Evolutionary conservation across 108 stramenopile species (phyloP).

Genomic region (Nitzschia sp.): DNA sequence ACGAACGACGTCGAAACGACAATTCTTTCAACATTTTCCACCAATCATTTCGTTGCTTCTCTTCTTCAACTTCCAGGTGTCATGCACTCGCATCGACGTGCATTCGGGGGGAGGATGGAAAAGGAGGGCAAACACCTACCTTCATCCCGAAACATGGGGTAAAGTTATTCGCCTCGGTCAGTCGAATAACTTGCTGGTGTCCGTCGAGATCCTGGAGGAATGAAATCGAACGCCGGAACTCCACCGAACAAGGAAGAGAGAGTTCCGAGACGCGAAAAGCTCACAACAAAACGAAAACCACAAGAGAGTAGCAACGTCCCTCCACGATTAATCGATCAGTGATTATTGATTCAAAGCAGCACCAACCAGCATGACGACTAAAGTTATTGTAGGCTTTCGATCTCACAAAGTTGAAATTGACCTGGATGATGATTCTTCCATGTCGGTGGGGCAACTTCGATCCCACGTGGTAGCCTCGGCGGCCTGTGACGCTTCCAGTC

Average conservation of each 20-base stretch:
- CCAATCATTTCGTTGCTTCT: background rate
- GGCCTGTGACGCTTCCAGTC: background rate
- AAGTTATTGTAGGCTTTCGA: background rate
- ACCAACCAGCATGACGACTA: background rate
- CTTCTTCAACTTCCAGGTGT: constrained; percentile 1
- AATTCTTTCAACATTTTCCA: background rate
- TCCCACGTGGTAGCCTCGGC: background rate
- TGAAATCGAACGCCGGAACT: too few species aligned
- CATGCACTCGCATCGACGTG: background rate
- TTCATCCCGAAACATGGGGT: too few species aligned
- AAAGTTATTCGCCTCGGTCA: too few species aligned
- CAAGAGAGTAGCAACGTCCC: background rate
- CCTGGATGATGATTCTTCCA: background rate
- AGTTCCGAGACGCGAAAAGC: too few species aligned
- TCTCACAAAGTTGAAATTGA: background rate
- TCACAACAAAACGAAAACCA: background rate
- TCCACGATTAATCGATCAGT: background rate
- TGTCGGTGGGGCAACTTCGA: background rate
- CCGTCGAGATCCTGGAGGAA: too few species aligned
- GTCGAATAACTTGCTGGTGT: too few species aligned
- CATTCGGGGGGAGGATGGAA: too few species aligned
- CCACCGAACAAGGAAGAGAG: too few species aligned
- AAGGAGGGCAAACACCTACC: too few species aligned
- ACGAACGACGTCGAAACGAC: background rate
- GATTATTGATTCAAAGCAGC: background rate